Conservation (phyloP, 139 green algal genomes). For the Tetraselmis chui region DNA sequence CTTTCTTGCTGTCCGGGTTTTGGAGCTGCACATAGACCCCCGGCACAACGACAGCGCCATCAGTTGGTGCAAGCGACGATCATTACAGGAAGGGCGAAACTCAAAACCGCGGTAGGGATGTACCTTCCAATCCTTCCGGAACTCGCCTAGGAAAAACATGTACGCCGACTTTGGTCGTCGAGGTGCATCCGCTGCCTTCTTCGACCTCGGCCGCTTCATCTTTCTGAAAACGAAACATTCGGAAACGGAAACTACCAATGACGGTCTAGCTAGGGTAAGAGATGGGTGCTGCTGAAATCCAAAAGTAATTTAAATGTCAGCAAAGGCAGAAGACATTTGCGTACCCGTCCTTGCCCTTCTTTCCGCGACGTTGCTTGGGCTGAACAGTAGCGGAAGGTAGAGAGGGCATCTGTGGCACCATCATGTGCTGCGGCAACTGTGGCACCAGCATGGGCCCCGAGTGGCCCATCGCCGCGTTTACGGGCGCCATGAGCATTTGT, state of each 20-base stretch:
- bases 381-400: not conserved
- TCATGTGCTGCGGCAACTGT: not conserved
- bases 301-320: too few relatives aligned
- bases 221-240: not conserved
- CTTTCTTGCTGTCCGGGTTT: slow-evolving; percentile 28
- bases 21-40: slow-evolving; percentile 12
- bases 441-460: not conserved
- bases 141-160: slow-evolving; percentile 41
- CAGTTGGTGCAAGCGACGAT: not conserved
- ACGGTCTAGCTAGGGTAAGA: too few relatives aligned
- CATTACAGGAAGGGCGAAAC: not conserved
- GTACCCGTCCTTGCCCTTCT: slow-evolving; percentile 6
- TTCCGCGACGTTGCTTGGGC: slow-evolving; percentile 1
- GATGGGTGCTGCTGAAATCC: too few relatives aligned
- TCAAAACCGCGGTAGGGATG: not conserved
- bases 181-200: slow-evolving; percentile 28
- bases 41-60: not conserved
- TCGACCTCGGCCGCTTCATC: slow-evolving; percentile 16
- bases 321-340: too few relatives aligned
- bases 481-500: not conserved
- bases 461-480: not conserved
- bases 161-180: slow-evolving; percentile 30
- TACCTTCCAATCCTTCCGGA: slow-evolving; percentile 30
- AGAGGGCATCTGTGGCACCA: not conserved
- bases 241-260: too few relatives aligned